Base-by-base conservation (phyloP, 2,329 filamentous ascomycete genomes). In the Alternaria sp. region DNA sequence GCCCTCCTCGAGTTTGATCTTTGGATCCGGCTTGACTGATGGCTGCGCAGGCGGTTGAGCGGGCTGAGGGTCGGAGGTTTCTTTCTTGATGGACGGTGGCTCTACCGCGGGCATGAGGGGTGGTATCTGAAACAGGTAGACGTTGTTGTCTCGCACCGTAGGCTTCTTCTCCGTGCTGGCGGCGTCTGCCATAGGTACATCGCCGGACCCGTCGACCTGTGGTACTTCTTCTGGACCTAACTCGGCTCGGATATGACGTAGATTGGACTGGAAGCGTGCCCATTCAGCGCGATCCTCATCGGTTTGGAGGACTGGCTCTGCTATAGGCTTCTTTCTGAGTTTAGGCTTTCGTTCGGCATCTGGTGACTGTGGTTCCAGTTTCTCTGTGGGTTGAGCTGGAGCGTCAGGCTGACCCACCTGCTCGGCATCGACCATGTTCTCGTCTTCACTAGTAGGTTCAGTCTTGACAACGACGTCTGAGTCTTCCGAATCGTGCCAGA, bases 91-190 rank as follows among this genome's bases (percentile, higher is more conserved):
- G 13, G 71, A 72, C 1, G 83, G 79, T 10, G 83, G 72, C 36
- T 81, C 69, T 23, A 90, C 83, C 62, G 86, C 85, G 6, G 88
- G 88, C 5, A 89, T 85, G 61, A 88, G 82, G 0, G 88, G 87
- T 12, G 88, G 88, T 70, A 90, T 85, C 75, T 90, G 88, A 75
- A 90, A 87, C 55, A 90, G 81, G 73, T 90, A 90, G 57, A 88
- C 82, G 61, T 85, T 84, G 57, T 88, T 85, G 36, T 85, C 79
- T 80, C 83, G 69, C 2, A 73, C 80, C 71, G 66, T 74, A 8
- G 65, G 56, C 54, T 72, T 73, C 26, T 70, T 71, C 17, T 57
- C 62, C 21, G 63, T 47, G 11, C 56, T 62, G 36, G 65, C 70
- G 43, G 67, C 72, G 11, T 72, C 70, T 11, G 65, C 62, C 81